Percentiles rank a stretch among this genome's conserved stretches.
These are phyloP conservation scores for Fusarium humuli DNA, from an alignment of 2,329 filamentous ascomycete genomes.

Conservation along the genomic window DNA sequence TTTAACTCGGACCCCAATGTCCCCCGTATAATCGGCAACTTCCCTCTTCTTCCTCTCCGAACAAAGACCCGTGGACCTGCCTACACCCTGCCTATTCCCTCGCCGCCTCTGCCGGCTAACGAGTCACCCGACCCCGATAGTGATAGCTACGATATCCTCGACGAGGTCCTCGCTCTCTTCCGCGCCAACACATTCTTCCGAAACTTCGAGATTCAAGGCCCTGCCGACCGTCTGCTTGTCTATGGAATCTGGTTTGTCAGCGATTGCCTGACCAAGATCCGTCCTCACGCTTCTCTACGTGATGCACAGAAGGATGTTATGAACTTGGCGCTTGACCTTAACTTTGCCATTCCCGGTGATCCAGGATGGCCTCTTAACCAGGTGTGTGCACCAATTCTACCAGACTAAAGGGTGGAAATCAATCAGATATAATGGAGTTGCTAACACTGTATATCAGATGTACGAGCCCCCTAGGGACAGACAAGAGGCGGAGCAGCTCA, in stretches of 20 bases:
- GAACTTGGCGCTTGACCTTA: slow-evolving; percentile 89
- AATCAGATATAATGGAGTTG: background rate
- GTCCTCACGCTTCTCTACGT: slow-evolving; percentile 73
- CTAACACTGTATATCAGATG: slow-evolving; percentile 62
- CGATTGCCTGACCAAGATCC: slow-evolving; percentile 90
- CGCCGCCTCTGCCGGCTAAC: slow-evolving; percentile 65
- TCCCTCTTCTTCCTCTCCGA: slow-evolving; percentile 92
- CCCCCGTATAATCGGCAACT: slow-evolving; percentile 80
- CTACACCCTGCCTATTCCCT: slow-evolving; percentile 78
- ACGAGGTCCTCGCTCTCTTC: slow-evolving; percentile 93
- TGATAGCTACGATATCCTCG: slow-evolving; percentile 95
- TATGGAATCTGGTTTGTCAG: slow-evolving; percentile 97
- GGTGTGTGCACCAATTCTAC: slow-evolving; percentile 54
- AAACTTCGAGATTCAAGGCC: slow-evolving; percentile 98
- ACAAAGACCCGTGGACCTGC: slow-evolving; percentile 96
- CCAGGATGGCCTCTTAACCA: slow-evolving; percentile 94
- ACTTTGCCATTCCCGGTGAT: slow-evolving; percentile 95
- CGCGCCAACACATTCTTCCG: slow-evolving; percentile 99
- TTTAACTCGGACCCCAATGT: slow-evolving; percentile 84
- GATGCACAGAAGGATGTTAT: slow-evolving; percentile 79
- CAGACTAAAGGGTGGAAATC: background rate
- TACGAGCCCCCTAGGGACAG: slow-evolving; percentile 90
- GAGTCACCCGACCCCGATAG: slow-evolving; percentile 83
- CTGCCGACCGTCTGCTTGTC: slow-evolving; percentile 91
- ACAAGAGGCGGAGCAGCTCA: slow-evolving; percentile 88